Percentiles rank a stretch among this genome's conserved stretches.
These are phyloP conservation scores for Holtermanniella nyarrowii DNA, from an alignment of 768 basidiomycete genomes.

Conservation along the genomic window DNA sequence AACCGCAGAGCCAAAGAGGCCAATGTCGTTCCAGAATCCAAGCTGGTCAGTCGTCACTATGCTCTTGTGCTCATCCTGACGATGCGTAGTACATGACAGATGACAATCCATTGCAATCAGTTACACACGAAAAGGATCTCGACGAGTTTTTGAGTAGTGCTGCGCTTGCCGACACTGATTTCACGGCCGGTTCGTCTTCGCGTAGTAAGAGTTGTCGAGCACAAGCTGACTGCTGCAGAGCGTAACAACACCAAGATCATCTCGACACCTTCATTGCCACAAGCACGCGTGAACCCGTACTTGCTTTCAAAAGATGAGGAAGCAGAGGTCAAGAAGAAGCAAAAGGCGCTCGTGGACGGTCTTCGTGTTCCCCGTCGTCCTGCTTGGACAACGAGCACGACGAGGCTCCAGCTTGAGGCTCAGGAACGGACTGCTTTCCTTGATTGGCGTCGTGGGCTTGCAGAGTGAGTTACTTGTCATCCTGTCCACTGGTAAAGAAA, in stretches of 20 bases:
- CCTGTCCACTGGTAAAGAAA: neutral
- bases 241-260: conserved; percentile 43
- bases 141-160: conserved; percentile 95
- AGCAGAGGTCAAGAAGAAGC: conserved; percentile 58
- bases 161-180: conserved; percentile 86
- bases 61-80: neutral
- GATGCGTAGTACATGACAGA: conserved; percentile 62
- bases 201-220: conserved; percentile 60
- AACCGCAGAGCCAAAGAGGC: conserved; percentile 79
- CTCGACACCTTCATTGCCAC: conserved; percentile 27
- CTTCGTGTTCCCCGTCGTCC: conserved; percentile 84
- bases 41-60: conserved; percentile 49
- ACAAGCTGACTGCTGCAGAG: conserved; percentile 44
- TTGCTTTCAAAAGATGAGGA: conserved; percentile 77
- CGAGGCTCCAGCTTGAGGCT: conserved; percentile 64
- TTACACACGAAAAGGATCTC: conserved; percentile 90
- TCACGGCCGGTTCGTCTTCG: conserved; percentile 67
- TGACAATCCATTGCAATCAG: conserved; percentile 59
- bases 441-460: conserved; percentile 84
- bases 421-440: conserved; percentile 85
- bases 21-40: conserved; percentile 48
- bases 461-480: conserved; percentile 53
- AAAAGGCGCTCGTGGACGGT: conserved; percentile 59
- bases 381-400: conserved; percentile 74
- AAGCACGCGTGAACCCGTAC: conserved; percentile 61